These are phyloP conservation scores for Coleophoma cylindrospora DNA, from an alignment of 2,329 filamentous ascomycete species.

Conservation along the genomic window DNA sequence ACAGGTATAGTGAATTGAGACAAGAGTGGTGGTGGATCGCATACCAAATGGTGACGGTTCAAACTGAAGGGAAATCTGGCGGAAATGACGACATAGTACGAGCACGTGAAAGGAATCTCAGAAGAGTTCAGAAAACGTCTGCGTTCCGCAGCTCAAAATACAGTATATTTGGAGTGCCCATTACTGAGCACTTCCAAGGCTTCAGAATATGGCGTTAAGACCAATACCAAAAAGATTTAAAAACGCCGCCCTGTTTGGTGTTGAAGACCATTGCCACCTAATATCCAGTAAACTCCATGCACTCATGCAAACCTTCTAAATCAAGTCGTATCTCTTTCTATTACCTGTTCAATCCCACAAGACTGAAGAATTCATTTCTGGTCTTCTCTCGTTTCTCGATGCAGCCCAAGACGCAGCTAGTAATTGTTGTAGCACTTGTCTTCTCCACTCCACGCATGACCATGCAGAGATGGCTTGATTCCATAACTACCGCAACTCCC, in stretches of 20 bases:
- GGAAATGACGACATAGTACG: too few species aligned
- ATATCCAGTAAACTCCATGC: conserved; percentile 11
- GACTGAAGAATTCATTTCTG: conserved; percentile 87
- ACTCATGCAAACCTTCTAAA: conserved; percentile 6
- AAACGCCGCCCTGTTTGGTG: conserved; percentile 22
- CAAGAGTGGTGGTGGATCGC: too few species aligned
- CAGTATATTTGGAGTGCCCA: too few species aligned
- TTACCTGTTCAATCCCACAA: conserved; percentile 60
- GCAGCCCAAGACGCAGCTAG: conserved; percentile 94
- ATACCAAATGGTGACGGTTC: too few species aligned
- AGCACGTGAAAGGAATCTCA: too few species aligned
- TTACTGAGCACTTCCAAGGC: too few species aligned
- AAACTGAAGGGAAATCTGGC: too few species aligned
- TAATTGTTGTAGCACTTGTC: conserved; percentile 80
- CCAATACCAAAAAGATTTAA: conserved; percentile 10
- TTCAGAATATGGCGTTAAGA: conserved; percentile 25
- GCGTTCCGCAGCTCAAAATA: too few species aligned
- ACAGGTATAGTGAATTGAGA: too few species aligned
- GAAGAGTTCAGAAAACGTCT: too few species aligned
- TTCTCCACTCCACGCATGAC: conserved; percentile 98
- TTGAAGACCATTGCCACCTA: conserved; percentile 22
- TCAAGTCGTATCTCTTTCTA: conserved; percentile 1
- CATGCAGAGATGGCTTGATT: conserved; percentile 96
- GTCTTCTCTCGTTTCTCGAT: conserved; percentile 93
- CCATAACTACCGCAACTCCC: conserved; percentile 95